phyloP scores from a whole-genome alignment of 2,329 filamentous ascomycete species.

The Monosporascus ibericus region DNA sequence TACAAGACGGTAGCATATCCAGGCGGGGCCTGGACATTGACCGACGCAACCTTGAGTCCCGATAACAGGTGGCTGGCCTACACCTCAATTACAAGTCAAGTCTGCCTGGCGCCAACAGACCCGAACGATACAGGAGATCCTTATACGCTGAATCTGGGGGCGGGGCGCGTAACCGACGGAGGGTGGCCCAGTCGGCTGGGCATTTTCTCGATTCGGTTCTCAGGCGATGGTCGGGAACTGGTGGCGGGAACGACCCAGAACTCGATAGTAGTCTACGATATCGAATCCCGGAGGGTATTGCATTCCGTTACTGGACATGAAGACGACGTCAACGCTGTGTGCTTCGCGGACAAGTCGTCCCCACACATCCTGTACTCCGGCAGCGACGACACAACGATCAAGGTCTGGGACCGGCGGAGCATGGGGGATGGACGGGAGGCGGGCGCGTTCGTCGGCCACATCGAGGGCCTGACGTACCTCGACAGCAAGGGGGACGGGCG shows the following conservation, averaged over 20 bases:
- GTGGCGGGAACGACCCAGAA: constrained; percentile 79
- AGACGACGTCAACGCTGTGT: constrained; percentile 93
- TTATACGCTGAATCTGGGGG: constrained; percentile 58
- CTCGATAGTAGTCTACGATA: constrained; percentile 84
- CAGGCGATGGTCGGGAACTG: constrained; percentile 82
- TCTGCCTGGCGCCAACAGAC: constrained; percentile 83
- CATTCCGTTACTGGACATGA: constrained; percentile 72
- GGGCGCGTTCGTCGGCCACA: constrained; percentile 60
- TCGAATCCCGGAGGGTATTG: constrained; percentile 71
- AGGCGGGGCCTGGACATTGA: constrained; percentile 90
- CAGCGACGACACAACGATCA: constrained; percentile 87
- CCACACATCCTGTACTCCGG: constrained; percentile 95
- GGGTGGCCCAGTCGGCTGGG: constrained; percentile 40
- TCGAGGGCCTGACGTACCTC: constrained; percentile 62
- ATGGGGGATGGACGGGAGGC: constrained; percentile 76
- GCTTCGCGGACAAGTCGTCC: constrained; percentile 81
- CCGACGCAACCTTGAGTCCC: constrained; percentile 83
- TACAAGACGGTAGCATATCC: constrained; percentile 88
- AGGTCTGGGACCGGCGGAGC: constrained; percentile 92
- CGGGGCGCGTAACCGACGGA: constrained; percentile 11
- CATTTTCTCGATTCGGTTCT: constrained; percentile 91
- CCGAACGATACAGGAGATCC: constrained; percentile 76
- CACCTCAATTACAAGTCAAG: constrained; percentile 76
- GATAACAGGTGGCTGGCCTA: constrained; percentile 92
- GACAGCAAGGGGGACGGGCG: constrained; percentile 65